phyloP scores from a whole-genome alignment of 805 yeast genomes.

The Barnettozyma pratensis region DNA sequence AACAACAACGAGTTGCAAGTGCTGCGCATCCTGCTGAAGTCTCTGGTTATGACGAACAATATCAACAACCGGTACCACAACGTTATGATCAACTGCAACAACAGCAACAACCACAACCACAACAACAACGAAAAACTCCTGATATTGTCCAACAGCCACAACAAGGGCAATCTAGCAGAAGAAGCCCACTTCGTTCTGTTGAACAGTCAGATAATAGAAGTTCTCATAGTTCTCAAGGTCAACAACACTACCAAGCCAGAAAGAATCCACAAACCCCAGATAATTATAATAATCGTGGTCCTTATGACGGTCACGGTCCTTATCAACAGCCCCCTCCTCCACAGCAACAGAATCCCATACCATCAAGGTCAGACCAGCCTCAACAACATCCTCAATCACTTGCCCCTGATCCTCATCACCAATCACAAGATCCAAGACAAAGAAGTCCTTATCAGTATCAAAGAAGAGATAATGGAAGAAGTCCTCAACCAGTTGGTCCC shows the following conservation, averaged over 20 bases:
- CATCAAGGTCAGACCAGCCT: not conserved
- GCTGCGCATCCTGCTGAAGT: too few relatives aligned
- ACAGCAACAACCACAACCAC: not conserved
- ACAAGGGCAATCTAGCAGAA: too few relatives aligned
- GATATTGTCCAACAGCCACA: not conserved
- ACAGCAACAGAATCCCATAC: not conserved
- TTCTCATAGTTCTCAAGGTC: not conserved
- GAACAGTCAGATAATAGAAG: conserved; percentile 1
- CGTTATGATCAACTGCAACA: not conserved
- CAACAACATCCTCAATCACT: not conserved
- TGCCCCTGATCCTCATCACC: not conserved
- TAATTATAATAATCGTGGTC: not conserved
- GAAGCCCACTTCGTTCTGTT: not conserved
- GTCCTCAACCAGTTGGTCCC: not conserved
- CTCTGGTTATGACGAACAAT: too few relatives aligned
- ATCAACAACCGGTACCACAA: not conserved
- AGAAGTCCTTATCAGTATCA: not conserved
- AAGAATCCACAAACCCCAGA: not conserved
- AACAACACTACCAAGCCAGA: not conserved
- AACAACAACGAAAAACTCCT: conserved; percentile 11
- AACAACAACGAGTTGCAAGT: not conserved
- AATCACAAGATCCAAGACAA: not conserved
- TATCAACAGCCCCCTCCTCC: not conserved
- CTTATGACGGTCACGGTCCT: not conserved
- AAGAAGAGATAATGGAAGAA: not conserved